A percentile compares a stretch with the other conserved stretches of the same genome.
phyloP scores from a whole-genome alignment of 1,284 basidiomycete species.

The Austroboletus novae-zelandiae region DNA sequence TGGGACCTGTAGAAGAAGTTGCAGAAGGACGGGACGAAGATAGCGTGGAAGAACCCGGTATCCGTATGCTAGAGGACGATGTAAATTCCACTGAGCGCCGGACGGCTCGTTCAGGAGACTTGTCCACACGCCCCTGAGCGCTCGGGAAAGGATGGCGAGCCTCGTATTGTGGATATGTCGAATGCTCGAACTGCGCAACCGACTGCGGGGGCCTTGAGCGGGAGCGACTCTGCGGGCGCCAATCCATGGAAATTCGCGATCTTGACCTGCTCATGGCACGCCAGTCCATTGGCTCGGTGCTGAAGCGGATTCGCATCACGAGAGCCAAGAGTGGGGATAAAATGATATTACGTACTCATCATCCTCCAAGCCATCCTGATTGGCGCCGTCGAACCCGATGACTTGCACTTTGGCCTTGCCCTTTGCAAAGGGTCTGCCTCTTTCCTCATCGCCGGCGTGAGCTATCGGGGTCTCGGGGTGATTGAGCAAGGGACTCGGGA shows the following conservation, averaged over 20 bases:
- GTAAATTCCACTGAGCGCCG: conserved; percentile 23
- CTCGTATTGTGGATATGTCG: conserved; percentile 40
- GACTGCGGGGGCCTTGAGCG: conserved; percentile 64
- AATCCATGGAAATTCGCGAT: conserved; percentile 88
- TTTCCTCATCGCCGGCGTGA: conserved; percentile 40
- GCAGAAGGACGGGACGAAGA: conserved; percentile 53
- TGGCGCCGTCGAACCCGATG: conserved; percentile 74
- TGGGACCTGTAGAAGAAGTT: conserved; percentile 32
- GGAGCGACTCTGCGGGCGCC: conserved; percentile 72
- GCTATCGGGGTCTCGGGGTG: conserved; percentile 5
- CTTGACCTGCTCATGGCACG: conserved; percentile 88
- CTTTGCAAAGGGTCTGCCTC: conserved; percentile 74
- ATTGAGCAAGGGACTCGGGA: conserved; percentile 9
- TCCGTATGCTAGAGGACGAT: conserved; percentile 47
- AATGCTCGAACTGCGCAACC: conserved; percentile 46
- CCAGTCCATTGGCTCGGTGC: conserved; percentile 85
- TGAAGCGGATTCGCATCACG: conserved; percentile 32
- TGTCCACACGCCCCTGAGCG: conserved; percentile 14
- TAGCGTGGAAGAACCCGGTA: conserved; percentile 47
- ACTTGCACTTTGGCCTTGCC: conserved; percentile 71
- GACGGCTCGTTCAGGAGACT: conserved; percentile 29
- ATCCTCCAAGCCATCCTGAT: conserved; percentile 65
- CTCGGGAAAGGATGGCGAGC: conserved; percentile 44
- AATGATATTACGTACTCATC: conserved; percentile 64
- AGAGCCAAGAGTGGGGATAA: conserved; percentile 15